Percentiles rank a stretch among this genome's conserved stretches.
phyloP scores from a whole-genome alignment of 2,329 filamentous ascomycete genomes.

The Coleophoma eucalyptorum region DNA sequence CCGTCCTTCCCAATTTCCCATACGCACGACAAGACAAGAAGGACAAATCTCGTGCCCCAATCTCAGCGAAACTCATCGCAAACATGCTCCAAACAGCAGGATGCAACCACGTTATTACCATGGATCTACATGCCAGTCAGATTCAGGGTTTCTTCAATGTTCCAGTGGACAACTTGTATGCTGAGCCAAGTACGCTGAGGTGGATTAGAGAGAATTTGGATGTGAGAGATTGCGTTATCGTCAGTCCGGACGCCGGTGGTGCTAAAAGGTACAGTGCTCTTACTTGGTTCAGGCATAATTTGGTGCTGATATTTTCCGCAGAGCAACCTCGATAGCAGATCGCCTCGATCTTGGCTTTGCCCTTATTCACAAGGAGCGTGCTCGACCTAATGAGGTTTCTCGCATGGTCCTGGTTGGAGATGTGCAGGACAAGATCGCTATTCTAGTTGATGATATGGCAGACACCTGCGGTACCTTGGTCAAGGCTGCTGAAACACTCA shows the following conservation, averaged over 20 bases:
- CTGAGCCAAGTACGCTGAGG: constrained; percentile 84
- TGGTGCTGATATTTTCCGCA: constrained; percentile 21
- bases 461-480: constrained; percentile 87
- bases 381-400: constrained; percentile 85
- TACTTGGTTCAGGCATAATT: neutral
- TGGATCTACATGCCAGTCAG: constrained; percentile 92
- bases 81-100: constrained; percentile 97
- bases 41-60: constrained; percentile 92
- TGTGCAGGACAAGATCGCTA: constrained; percentile 85
- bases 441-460: constrained; percentile 97
- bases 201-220: constrained; percentile 88
- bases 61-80: constrained; percentile 91
- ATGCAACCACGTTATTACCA: constrained; percentile 90
- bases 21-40: constrained; percentile 98
- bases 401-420: constrained; percentile 96
- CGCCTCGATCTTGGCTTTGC: constrained; percentile 87
- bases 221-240: constrained; percentile 83
- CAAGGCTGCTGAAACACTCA: constrained; percentile 87
- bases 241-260: constrained; percentile 90
- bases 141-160: constrained; percentile 95
- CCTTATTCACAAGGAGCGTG: constrained; percentile 94
- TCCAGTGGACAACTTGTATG: constrained; percentile 76
- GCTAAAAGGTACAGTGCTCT: constrained; percentile 67
- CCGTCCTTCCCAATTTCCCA: constrained; percentile 92
- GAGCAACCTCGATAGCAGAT: constrained; percentile 89